Evolutionary conservation across 495 filamentous ascomycete species (phyloP), one percentile per base, ranked within the genome.

Genomic region (Chaetomium cochliodes): DNA sequence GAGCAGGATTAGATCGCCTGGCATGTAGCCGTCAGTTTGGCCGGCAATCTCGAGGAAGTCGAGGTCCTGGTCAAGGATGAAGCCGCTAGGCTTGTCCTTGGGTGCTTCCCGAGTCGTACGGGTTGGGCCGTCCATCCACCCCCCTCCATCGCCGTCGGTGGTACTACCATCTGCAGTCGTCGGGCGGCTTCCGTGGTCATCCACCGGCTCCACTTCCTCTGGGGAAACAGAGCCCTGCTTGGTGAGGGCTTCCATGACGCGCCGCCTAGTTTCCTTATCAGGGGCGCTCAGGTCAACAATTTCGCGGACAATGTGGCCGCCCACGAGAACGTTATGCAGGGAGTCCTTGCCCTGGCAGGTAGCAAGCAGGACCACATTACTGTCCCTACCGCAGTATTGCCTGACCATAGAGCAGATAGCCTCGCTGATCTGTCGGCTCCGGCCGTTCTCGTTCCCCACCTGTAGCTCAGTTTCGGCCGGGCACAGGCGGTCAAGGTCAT

Each of bases 1-100:
- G 25, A 97, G 85, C 0, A 97, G 81, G 18, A 90, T 86, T 52
- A 98, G 81, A 75, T 98, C 94, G 4, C 92, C 94, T 0, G 94
- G 94, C 92, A 97, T 96, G 74, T 96, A 98, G 3, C 94, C 94
- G 69, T 98, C 94, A 0, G 93, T 98, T 69, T 91, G 87, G 20
- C 93, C 92, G 6, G 96, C 92, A 56, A 98, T 80, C 58, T 97
- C 92, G 18, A 98, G 87, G 60, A 97, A 90, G 74, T 98, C 94
- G 12, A 98, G 85, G n/a, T 88, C 81, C 2, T 82, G 77, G 60
- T 88, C 87, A 13, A 92, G 76, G 1, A 87, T 73, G 69, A 92
- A 91, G 3, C 86, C 87, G 60, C 87, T 87, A 20, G 74, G 74
- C 25, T 80, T 80, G 20, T 63, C 63, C 5, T 67, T 18, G 9